Conservation (phyloP, 2,329 filamentous ascomycete species). For the Pseudogymnoascus sp. region DNA sequence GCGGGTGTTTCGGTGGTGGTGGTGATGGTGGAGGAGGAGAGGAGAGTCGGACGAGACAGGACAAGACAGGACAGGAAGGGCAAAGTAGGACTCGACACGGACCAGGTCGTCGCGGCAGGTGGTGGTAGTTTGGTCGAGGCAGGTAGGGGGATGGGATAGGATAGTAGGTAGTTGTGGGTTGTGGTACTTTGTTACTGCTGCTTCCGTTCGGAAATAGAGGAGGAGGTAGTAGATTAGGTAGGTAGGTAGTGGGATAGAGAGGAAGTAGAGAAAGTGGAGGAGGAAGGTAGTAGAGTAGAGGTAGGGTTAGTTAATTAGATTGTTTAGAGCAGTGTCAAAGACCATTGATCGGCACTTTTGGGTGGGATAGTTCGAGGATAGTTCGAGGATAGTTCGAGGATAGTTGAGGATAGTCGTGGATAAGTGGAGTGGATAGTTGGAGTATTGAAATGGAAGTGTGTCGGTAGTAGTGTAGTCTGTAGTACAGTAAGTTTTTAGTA, state of each 20-base stretch:
- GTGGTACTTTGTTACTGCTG: neutral
- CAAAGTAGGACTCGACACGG: neutral
- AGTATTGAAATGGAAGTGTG: neutral
- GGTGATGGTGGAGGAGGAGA: neutral
- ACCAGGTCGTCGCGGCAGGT: neutral
- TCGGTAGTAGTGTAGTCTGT: neutral
- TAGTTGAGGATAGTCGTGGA: no score
- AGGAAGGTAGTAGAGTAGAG: neutral
- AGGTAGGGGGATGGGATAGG: no score
- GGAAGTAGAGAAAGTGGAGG: neutral
- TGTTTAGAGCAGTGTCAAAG: neutral
- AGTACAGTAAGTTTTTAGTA: neutral
- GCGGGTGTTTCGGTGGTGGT: neutral
- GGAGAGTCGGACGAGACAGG: neutral
- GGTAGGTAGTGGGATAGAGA: neutral
- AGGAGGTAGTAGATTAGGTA: neutral
- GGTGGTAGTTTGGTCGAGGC: neutral
- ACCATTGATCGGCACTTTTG: neutral
- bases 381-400: neutral
- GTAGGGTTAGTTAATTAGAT: neutral
- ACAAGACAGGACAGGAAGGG: neutral
- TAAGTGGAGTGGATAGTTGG: no score
- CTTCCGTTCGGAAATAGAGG: neutral
- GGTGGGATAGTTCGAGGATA: neutral
- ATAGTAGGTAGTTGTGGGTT: no score